Evolutionary conservation across 164 flowering plant genomes (phyloP).

Genomic region (grape (Vitis vinifera)): DNA sequence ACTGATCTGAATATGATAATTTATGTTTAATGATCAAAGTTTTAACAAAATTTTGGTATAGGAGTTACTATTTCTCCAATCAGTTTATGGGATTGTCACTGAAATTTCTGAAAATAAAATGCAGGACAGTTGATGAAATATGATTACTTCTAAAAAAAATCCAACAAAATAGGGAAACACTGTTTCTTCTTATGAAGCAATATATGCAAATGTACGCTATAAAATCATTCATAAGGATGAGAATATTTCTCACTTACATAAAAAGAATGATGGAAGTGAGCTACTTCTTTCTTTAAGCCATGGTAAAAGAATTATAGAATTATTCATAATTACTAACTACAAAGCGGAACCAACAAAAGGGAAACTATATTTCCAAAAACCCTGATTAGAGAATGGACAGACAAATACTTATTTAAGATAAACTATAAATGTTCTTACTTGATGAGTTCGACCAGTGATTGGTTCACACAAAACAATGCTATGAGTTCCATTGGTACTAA

Average conservation of each 20-base stretch:
- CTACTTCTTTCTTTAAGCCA: too few species aligned
- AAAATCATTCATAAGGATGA: neutral
- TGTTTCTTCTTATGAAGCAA: neutral
- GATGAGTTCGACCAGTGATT: conserved; percentile 93
- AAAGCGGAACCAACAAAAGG: too few species aligned
- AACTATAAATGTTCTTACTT: conserved; percentile 35
- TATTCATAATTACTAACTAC: too few species aligned
- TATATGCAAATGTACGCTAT: neutral
- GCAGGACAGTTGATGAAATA: neutral
- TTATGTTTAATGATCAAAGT: too few species aligned
- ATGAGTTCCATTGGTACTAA: conserved; percentile 68
- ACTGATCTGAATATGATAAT: neutral
- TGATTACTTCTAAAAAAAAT: neutral
- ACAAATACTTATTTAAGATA: neutral
- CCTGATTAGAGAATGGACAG: neutral
- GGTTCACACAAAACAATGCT: conserved; percentile 88
- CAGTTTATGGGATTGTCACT: neutral
- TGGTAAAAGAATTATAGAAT: too few species aligned
- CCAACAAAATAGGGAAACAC: neutral
- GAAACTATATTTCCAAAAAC: too few species aligned
- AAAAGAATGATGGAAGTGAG: neutral
- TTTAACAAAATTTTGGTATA: too few species aligned
- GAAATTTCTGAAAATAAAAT: neutral
- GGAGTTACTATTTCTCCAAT: too few species aligned
- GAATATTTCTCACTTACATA: neutral